Base-by-base conservation (phyloP, 345 rosid species). In the Viola odorata region DNA sequence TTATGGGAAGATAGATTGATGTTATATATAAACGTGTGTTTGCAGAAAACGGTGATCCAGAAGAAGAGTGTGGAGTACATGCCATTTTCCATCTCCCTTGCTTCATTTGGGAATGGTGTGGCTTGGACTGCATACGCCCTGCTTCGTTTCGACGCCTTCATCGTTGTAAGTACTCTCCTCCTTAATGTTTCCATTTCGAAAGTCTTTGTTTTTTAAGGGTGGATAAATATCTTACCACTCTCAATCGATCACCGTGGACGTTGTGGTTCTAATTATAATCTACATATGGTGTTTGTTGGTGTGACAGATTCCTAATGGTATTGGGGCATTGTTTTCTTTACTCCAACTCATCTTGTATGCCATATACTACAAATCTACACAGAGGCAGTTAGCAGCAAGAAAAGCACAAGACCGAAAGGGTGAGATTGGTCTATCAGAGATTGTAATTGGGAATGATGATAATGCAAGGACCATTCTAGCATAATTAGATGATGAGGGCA, bases 41-140 rank as follows among this genome's bases (percentile, higher is more conserved):
- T 62, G 69, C 83, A 92, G 98, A 92, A 85, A 82, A 52, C 82
- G 80, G 98, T 89, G 72, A 84, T 87, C 8, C 59, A 69, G 7
- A 84, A 95, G 9, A 87, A 87, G 67, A 92, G 96, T 50, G 96
- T 89, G 75, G 95, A 87, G 75, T 92, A 77, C 50, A 92, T 92
- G 98, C 98, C 98, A 50, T 80, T 92, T 64, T 77, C 23, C 60
- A 52, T 92, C 15, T 92, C 98, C 5, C 56, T 92, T n/a, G 88
- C 87, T 57, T 75, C 85, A 13, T 78, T 89, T 7, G 84, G 71
- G 10, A 89, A 89, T 58, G 88, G 88, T 5, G 42, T 80, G 51
- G 72, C 84, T 57, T 92, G 98, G 98, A 68, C 82, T 7, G 52
- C 78, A 11, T 92, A 89, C 45, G 86, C 96, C 42, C 68, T 84